Conservation (phyloP, 2,329 filamentous ascomycete genomes). For the Pyrenophora tritici-repentis region DNA sequence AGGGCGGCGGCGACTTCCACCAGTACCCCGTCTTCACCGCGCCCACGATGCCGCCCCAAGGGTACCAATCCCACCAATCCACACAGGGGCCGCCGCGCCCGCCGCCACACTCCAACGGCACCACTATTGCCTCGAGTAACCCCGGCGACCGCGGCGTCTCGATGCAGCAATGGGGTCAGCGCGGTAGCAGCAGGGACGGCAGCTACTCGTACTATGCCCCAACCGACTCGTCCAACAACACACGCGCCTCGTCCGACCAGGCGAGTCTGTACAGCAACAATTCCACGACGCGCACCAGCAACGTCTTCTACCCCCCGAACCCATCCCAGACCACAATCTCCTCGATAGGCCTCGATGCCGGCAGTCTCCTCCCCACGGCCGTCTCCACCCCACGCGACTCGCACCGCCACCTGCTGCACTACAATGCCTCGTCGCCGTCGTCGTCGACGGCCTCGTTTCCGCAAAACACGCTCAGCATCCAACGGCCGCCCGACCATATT, state of each 20-base stretch:
- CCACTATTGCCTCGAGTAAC: constrained; percentile 72
- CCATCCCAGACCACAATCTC: constrained; percentile 61
- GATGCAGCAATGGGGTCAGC: constrained; percentile 74
- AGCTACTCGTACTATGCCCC: constrained; percentile 30
- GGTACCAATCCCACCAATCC: constrained; percentile 56
- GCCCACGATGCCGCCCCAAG: constrained; percentile 54
- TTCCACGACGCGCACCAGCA: constrained; percentile 60
- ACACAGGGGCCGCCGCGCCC: constrained; percentile 63
- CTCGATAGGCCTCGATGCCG: constrained; percentile 51
- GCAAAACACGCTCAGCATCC: constrained; percentile 64
- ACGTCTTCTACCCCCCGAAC: constrained; percentile 58
- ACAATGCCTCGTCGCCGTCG: constrained; percentile 53
- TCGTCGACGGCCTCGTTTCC: constrained; percentile 56
- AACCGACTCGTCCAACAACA: constrained; percentile 54
- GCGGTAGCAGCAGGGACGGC: constrained; percentile 34
- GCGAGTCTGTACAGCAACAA: constrained; percentile 68
- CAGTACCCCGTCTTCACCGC: constrained; percentile 81
- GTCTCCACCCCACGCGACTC: constrained; percentile 49
- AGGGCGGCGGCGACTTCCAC: constrained; percentile 77
- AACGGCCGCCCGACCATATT: constrained; percentile 75
- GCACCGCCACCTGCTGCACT: constrained; percentile 48
- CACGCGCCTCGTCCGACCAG: constrained; percentile 66
- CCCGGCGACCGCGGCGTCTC: constrained; percentile 69
- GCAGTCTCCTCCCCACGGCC: constrained; percentile 47
- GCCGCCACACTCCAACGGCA: constrained; percentile 58